Base-by-base conservation (phyloP, 768 basidiomycete genomes). In the Mycena sanguinolenta region DNA sequence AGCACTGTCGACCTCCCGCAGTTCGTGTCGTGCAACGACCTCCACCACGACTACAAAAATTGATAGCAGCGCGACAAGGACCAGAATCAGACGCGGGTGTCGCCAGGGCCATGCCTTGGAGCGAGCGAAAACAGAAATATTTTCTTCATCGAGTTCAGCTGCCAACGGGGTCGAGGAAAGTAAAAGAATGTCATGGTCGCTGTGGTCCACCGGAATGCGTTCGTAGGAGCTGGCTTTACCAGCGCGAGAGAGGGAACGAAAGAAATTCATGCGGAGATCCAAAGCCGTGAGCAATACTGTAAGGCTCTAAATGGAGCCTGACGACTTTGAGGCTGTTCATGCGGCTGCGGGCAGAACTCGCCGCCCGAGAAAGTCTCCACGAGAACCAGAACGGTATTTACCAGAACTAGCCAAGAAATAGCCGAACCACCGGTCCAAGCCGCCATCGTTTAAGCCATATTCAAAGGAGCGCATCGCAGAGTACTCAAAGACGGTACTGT, bases 71-170 rank as follows among this genome's bases (percentile, higher is more conserved):
- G 38, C 53, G 5, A 63, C 17, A 39, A 63, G 25, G 23, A 23
- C 50, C 14, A 53, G 2, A 30, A 63, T 27, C 2, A 63, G 25
- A 25, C 50, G 38, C 17, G 12, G 50, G 25, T 54, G 63, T 7
- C 63, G 63, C 13, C 38, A 9, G 7, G 25, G 19, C 63, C 63
- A 63, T 16, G 52, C 30, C 44, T 54, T 39, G 25, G 36, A 25
- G 7, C 36, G 50, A 19, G 6, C 30, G 28, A 17, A 49, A 28
- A 5, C 10, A 9, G 49, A 27, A 54, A n/a, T 53, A 42, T 42
- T 34, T 34, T 42, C 61, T n/a, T 63, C 49, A n/a, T 34, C 10
- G 16, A 38, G 27, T 32, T 30, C 63, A 13, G 27, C 52, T 27
- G 38, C 28, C 1, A 23, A n/a, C 13, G 19, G 25, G 49, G 49